Base-by-base conservation (phyloP, 371 early-diverging fungal species). In the Zancudomyces culisetae region DNA sequence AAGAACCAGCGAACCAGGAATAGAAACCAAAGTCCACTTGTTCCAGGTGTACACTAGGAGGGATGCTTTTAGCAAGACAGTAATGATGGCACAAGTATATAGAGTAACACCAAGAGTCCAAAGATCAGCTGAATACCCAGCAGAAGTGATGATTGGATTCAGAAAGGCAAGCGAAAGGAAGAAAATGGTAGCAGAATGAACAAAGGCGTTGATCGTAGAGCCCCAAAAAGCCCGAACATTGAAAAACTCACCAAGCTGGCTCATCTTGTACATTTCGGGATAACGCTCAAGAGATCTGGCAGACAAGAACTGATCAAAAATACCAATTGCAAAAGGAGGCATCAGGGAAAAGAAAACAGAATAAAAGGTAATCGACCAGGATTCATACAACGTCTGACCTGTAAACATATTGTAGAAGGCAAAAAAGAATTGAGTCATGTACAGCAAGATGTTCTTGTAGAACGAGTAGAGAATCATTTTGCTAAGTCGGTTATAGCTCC, bases 391-490 rank as follows among this genome's bases (percentile, higher is more conserved):
- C 8, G 90, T 88, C 56, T 86, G 84, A 26, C 93, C 92, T 3
- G 91, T 85, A 57, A 88, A 90, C 1, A 85, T 85, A 54, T 87
- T 89, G 63, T 79, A 86, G 55, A 83, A 76, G 18, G 92, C 85
- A 66, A 79, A 94, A 87, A 95, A 96, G 53, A 98, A 89, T 72
- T 98, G 98, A 49, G 95, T 97, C 64, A 90, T 71, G 66, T 92
- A 92, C 51, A 96, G 71, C 19, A 90, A 81, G 52, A 96, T 91
- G 66, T 96, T 96, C 69, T 95, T 95, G 75, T 89, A 91, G 64
- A 95, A 92, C 62, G 78, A 94, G 66, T 73, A 91, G 61, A 86
- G 75, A 54, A 86, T 86, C 70, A 87, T 70, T 61, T 85, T 86
- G 57, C 82, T 76, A 42, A 90, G 70, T 13, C 94, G 75, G 53